Percentiles rank a stretch among this genome's conserved stretches.
phyloP scores from a whole-genome alignment of 169 alveolate genomes.

The Plasmodium vivax region DNA sequence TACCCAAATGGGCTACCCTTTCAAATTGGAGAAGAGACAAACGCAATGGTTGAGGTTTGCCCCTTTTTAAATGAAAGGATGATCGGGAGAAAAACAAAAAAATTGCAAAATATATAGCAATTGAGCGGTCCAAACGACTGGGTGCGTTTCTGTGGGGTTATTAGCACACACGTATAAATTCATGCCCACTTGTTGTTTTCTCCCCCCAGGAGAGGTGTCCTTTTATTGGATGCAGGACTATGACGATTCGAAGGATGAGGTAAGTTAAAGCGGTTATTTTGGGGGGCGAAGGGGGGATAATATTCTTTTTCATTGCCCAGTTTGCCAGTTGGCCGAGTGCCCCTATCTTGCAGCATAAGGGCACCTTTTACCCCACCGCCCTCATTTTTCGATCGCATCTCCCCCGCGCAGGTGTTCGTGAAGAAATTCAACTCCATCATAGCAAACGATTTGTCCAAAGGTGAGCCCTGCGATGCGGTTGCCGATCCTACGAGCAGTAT shows the following conservation, averaged over 20 bases:
- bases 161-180: background rate
- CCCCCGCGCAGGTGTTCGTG: conserved; percentile 17
- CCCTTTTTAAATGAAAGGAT: background rate
- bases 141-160: background rate
- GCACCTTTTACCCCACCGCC: background rate
- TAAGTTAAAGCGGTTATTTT: background rate
- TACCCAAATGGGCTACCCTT: background rate
- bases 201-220: conserved; percentile 16
- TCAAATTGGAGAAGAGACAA: background rate
- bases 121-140: background rate
- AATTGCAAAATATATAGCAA: background rate
- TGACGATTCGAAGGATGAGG: conserved; percentile 75
- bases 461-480: background rate
- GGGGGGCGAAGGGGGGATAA: background rate
- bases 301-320: background rate
- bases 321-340: background rate
- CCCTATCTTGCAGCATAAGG: background rate
- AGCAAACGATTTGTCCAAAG: conserved; percentile 42
- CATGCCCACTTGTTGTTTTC: background rate
- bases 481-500: background rate
- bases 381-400: background rate
- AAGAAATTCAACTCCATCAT: conserved; percentile 52
- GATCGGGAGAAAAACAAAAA: background rate
- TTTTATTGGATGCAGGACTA: conserved; percentile 75
- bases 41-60: background rate